phyloP scores from a whole-genome alignment of 495 filamentous ascomycete species.

The Neurospora intermedia region DNA sequence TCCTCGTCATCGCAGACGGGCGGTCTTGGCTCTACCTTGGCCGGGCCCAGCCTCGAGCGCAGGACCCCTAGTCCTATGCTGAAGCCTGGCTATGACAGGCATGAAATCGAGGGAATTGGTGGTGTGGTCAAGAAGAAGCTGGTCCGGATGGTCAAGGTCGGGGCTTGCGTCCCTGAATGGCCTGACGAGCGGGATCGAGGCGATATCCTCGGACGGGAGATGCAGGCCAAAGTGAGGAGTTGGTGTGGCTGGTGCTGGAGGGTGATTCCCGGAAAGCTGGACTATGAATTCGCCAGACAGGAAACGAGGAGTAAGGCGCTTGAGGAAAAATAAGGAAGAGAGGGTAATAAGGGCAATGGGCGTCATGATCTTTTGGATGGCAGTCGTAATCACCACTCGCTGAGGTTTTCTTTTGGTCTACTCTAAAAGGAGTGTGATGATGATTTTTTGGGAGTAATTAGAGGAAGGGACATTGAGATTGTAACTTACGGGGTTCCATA shows the following conservation, averaged over 20 bases:
- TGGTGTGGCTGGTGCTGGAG: constrained; percentile 60
- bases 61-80: constrained; percentile 33
- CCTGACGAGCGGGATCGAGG: constrained; percentile 61
- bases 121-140: constrained; percentile 74
- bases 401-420: background rate
- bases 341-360: background rate
- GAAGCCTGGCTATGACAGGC: constrained; percentile 59
- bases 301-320: background rate
- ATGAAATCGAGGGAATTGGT: constrained; percentile 82
- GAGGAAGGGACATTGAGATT: background rate
- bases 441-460: background rate
- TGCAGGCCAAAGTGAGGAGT: constrained; percentile 43
- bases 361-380: background rate
- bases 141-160: constrained; percentile 63
- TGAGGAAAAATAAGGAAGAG: constrained; percentile 4
- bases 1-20: background rate
- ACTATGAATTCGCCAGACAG: constrained; percentile 17
- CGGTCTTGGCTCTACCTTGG: background rate
- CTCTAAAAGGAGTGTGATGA: background rate
- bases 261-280: constrained; percentile 38
- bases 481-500: background rate
- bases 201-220: constrained; percentile 46
- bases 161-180: constrained; percentile 70
- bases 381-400: background rate
- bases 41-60: constrained; percentile 8